Conservation (phyloP, 2,329 filamentous ascomycete species). For the Cyanodermella asteris region DNA sequence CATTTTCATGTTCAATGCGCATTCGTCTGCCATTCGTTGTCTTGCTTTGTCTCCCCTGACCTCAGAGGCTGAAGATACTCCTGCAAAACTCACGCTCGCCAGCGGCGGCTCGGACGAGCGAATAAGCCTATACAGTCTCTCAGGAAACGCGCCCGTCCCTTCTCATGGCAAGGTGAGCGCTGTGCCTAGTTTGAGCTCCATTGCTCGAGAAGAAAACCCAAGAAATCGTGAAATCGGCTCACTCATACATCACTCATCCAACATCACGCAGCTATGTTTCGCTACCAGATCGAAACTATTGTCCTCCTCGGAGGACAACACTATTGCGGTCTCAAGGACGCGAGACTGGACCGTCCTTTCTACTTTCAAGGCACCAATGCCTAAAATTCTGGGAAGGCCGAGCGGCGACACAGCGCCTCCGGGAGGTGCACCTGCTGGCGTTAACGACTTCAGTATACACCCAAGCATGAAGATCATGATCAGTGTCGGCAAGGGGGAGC, state of each 20-base stretch:
- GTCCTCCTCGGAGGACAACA: conserved; percentile 75
- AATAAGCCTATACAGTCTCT: conserved; percentile 85
- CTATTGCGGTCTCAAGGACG: conserved; percentile 66
- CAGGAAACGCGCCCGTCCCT: conserved; percentile 39
- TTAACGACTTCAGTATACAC: conserved; percentile 90
- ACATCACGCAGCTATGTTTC: conserved; percentile 59
- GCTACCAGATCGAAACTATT: conserved; percentile 73
- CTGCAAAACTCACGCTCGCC: conserved; percentile 74
- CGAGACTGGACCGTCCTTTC: conserved; percentile 78
- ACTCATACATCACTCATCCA: conserved; percentile 66
- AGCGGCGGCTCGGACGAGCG: conserved; percentile 84
- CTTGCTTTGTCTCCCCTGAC: conserved; percentile 61
- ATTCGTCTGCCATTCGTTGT: conserved; percentile 73
- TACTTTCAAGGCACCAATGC: conserved; percentile 69
- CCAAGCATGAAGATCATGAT: conserved; percentile 95
- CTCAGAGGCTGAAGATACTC: conserved; percentile 22
- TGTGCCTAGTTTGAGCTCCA: conserved; percentile 46
- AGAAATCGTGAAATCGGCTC: conserved; percentile 76
- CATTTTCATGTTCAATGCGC: conserved; percentile 88
- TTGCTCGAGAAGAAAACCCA: conserved; percentile 60
- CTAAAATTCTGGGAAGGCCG: conserved; percentile 58
- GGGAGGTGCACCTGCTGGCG: conserved; percentile 61
- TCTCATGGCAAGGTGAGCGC: conserved; percentile 31
- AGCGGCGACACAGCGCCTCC: conserved; percentile 74
- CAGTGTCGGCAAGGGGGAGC: conserved; percentile 72